Evolutionary conservation across 78 protist genomes (phyloP).

Genomic region (Polysphondylium violaceum): DNA sequence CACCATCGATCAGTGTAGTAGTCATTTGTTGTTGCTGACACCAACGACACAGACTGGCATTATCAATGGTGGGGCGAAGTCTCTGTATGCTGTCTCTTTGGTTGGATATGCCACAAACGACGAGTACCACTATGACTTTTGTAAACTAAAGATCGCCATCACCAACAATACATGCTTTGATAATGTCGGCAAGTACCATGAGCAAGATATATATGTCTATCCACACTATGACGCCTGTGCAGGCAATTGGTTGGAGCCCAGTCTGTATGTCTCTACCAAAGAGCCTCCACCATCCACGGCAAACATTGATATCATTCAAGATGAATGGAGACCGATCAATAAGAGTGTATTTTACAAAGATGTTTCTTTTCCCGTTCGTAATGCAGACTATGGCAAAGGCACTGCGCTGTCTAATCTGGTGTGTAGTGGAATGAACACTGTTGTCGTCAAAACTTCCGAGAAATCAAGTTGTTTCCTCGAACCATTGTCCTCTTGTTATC

Average conservation of each 20-base stretch:
- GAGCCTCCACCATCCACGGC: neutral
- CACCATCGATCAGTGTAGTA: neutral
- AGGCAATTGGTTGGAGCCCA: conserved; percentile 24
- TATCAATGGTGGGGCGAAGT: no score
- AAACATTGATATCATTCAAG: neutral
- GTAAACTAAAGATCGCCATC: neutral
- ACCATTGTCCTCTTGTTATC: neutral
- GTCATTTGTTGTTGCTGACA: neutral
- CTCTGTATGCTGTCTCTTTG: neutral
- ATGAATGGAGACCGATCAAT: neutral
- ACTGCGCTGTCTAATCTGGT: neutral
- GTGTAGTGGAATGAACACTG: neutral
- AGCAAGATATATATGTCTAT: neutral
- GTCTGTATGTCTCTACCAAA: no score
- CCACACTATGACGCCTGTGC: neutral
- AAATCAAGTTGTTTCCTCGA: conserved; percentile 1
- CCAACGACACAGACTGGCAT: no score
- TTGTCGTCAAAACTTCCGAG: neutral
- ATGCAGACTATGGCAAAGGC: neutral
- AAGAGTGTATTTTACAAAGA: neutral
- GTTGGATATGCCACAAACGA: neutral
- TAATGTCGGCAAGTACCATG: neutral
- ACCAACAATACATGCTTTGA: neutral
- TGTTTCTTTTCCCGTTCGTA: neutral
- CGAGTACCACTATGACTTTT: neutral